A percentile compares a stretch with the other conserved stretches of the same genome.
These are phyloP conservation scores for Avicennia marina DNA, from an alignment of 257 asterid genomes.

Conservation along the genomic window DNA sequence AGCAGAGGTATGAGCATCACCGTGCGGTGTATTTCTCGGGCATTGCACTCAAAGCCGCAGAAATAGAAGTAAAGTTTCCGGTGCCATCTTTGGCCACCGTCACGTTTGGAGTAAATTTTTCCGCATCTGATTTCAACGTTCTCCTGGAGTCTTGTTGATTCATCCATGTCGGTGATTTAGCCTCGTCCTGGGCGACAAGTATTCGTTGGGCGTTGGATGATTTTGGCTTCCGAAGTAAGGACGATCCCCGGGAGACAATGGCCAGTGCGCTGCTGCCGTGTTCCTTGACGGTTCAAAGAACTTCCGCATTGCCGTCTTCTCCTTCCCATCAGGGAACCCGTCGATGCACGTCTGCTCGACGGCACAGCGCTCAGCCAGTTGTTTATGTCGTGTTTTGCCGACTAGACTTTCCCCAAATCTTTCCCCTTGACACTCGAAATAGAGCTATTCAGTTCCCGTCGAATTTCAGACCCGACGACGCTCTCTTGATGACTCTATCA, in stretches of 20 bases:
- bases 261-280: constrained; percentile 77
- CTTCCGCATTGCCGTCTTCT: constrained; percentile 35
- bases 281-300: constrained; percentile 35
- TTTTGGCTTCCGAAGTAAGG: background rate
- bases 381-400: constrained; percentile 40
- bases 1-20: constrained; percentile 23
- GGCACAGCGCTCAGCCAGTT: constrained; percentile 83
- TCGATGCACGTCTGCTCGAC: constrained; percentile 74
- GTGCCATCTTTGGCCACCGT: constrained; percentile 77
- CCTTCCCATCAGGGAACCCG: constrained; percentile 63
- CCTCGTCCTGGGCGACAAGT: constrained; percentile 29
- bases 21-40: constrained; percentile 56
- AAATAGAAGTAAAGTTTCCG: constrained; percentile 54
- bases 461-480: constrained; percentile 24
- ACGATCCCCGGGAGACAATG: constrained; percentile 10
- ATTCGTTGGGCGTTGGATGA: constrained; percentile 22
- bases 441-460: constrained; percentile 60
- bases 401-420: constrained; percentile 9
- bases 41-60: constrained; percentile 60
- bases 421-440: constrained; percentile 28
- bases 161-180: constrained; percentile 49
- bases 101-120: constrained; percentile 40
- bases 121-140: constrained; percentile 33
- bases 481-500: constrained; percentile 31
- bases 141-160: constrained; percentile 39